Evolutionary conservation across 2,329 filamentous ascomycete species (phyloP).

Genomic region (Aotearoamyces nothofagi): DNA sequence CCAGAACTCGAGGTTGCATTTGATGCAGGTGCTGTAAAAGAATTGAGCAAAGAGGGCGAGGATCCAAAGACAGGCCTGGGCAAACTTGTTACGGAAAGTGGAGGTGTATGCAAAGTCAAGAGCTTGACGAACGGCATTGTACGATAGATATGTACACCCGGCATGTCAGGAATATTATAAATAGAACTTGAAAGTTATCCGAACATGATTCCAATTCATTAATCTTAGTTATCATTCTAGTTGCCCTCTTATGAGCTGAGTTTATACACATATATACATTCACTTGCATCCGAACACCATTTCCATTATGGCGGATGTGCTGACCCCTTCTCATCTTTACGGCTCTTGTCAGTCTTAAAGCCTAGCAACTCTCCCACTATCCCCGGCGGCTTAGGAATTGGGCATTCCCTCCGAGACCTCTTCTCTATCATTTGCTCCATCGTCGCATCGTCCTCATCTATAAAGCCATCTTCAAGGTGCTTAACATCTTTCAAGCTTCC

Average conservation of each 20-base stretch:
- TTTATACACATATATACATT: no score
- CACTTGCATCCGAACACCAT: no score
- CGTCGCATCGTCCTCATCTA: slow-evolving; percentile 26
- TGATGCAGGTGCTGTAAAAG: slow-evolving; percentile 62
- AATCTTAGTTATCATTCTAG: no score
- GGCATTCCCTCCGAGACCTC: slow-evolving; percentile 57
- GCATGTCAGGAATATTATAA: no score
- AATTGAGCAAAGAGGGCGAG: slow-evolving; percentile 54
- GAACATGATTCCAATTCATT: no score
- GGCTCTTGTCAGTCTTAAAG: slow-evolving; percentile 29
- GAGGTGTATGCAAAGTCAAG: slow-evolving; percentile 71
- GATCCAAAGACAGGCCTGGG: slow-evolving; percentile 28
- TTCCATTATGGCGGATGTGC: neutral
- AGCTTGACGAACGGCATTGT: slow-evolving; percentile 69
- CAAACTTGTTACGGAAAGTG: slow-evolving; percentile 60
- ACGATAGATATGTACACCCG: no score
- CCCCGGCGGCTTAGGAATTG: slow-evolving; percentile 79
- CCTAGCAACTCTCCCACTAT: slow-evolving; percentile 63
- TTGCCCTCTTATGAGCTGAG: no score
- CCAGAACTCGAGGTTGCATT: slow-evolving; percentile 71
- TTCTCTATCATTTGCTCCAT: slow-evolving; percentile 25
- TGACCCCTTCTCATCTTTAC: slow-evolving; percentile 11
- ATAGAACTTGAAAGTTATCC: no score
- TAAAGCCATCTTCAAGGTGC: slow-evolving; percentile 11
- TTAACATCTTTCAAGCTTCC: slow-evolving; percentile 10